Base-by-base conservation (phyloP, 192 early-diverging fungal genomes). In the Ramicandelaber brevisporus region DNA sequence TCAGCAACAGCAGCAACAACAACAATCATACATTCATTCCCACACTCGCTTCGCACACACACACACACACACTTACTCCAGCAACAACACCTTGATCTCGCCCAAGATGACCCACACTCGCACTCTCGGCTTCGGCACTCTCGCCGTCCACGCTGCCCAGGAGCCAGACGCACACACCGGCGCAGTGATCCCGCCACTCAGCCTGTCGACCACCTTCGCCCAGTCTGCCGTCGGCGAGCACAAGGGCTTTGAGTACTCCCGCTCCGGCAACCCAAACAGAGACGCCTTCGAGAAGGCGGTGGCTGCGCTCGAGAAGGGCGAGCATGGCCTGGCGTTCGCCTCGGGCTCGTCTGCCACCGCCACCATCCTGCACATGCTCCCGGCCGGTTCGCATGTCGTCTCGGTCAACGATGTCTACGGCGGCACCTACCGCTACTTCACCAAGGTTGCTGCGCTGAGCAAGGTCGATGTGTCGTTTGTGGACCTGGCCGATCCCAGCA, bases 151-250 rank as follows among this genome's bases (percentile, higher is more conserved):
- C 37, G 80, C 83, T 20, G 92, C 83, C 4, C 72, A 85, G 33
- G 54, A 72, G 31, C 76, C 82, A 21, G 88, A 98, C 41, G 70
- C 78, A 14, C 44, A 66, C 34, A 93, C 87, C 9, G 86, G 88
- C 21, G 92, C 92, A n/a, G 92, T 98, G 8, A 92, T 98, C 36
- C 92, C 92, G 21, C 62, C 92, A 8, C 58, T 98, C 19, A 81
- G 74, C 12, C 66, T 98, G 29, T 90, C 88, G 5, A 98, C 92
- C 18, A 98, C 92, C 6, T 98, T 88, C 52, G 77, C 78, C 52
- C 92, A 98, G 60, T 52, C 56, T 17, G 60, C 69, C 14, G 85
- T 88, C n/a, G 88, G 88, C 37, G 73, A 78, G 31, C 80, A 85
- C 57, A 68, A 69, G 50, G 63, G 63, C 14, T 82, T 60, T 38